Conservation (phyloP, 306 rosid species). For the Sicyos baderoa region DNA sequence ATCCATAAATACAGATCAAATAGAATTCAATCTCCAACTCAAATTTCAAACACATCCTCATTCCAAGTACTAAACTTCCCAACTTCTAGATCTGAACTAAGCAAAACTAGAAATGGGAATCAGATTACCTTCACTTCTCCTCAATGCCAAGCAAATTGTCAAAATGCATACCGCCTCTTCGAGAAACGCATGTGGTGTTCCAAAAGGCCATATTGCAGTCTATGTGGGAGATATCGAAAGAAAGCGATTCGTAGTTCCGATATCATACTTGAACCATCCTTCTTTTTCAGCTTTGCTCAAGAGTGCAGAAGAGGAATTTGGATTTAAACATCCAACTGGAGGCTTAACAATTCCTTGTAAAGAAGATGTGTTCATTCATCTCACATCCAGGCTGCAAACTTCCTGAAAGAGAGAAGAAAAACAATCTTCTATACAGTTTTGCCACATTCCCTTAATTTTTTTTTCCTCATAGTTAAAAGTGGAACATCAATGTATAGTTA, state of each 20-base stretch:
- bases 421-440: constrained; percentile 12
- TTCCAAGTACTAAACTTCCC: constrained; percentile 6
- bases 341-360: too few relatives aligned
- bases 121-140: constrained; percentile 17
- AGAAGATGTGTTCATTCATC: constrained; percentile 25
- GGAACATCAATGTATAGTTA: constrained; percentile 10
- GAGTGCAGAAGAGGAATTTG: constrained; percentile 37
- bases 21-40: constrained; percentile 6
- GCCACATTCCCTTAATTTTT: not conserved
- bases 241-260: constrained; percentile 34
- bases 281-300: constrained; percentile 31
- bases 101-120: constrained; percentile 7
- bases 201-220: constrained; percentile 38
- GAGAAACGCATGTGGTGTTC: constrained; percentile 23
- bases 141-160: too few relatives aligned
- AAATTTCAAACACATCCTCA: constrained; percentile 7
- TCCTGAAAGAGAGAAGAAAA: constrained; percentile 3
- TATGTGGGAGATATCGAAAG: constrained; percentile 36
- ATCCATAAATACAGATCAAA: constrained; percentile 5
- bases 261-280: constrained; percentile 34
- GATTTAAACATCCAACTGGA: constrained; percentile 44
- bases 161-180: not conserved
- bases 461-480: not conserved
- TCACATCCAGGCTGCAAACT: constrained; percentile 23
- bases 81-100: not conserved